Evolutionary conservation across 148 eudicot species (phyloP).

Genomic region (Selenicereus undatus): DNA sequence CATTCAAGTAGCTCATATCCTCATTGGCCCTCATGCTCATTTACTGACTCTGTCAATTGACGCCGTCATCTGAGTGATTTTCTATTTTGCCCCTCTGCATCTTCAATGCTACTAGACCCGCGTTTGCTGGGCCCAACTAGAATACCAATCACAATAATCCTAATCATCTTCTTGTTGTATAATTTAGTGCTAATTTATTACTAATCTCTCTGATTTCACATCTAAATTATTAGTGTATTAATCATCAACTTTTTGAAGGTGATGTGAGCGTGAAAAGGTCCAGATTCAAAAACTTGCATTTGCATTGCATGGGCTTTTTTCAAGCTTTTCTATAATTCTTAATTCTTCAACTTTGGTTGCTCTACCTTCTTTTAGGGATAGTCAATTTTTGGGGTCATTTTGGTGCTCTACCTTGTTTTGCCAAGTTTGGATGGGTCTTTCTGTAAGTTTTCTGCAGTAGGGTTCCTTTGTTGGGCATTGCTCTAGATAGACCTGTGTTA

Average conservation of each 20-base stretch:
- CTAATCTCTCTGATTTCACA: not conserved
- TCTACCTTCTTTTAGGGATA: too few species aligned
- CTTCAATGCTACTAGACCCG: too few species aligned
- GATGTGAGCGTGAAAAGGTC: not conserved
- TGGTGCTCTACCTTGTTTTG: conserved; percentile 21
- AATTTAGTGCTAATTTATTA: not conserved
- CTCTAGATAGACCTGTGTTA: conserved; percentile 27
- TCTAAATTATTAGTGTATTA: not conserved
- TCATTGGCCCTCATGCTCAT: too few species aligned
- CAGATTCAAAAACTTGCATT: conserved; percentile 13
- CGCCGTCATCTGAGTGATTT: conserved; percentile 19
- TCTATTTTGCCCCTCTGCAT: too few species aligned
- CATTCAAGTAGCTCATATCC: too few species aligned
- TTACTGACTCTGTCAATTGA: too few species aligned
- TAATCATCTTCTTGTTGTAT: not conserved
- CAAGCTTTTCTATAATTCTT: not conserved
- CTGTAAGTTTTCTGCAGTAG: not conserved
- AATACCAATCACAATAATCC: not conserved
- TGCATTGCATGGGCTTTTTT: conserved; percentile 8
- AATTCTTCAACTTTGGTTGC: not conserved
- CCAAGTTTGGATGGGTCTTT: conserved; percentile 14
- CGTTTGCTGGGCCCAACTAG: conserved; percentile 26
- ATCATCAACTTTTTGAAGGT: not conserved
- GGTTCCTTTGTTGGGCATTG: conserved; percentile 17
- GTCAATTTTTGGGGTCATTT: not conserved